Conservation (phyloP, 2,329 filamentous ascomycete species). For the Talaromyces sp. region DNA sequence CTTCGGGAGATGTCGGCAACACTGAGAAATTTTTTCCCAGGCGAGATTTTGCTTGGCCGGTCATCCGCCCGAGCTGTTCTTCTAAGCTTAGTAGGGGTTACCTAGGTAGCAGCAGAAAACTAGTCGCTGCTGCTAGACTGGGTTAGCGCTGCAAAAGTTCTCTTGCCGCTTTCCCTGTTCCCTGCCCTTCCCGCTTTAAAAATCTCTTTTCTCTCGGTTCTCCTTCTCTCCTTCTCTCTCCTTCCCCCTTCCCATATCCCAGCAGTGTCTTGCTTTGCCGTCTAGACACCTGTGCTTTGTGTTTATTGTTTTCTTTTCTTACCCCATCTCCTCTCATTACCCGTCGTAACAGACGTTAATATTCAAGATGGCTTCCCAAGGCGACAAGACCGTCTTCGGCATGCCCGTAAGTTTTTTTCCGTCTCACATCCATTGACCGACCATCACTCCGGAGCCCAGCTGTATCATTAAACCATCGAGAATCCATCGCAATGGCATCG, state of each 20-base stretch:
- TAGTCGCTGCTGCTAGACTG: background rate
- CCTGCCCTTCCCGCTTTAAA: conserved; percentile 36
- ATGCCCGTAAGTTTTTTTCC: conserved; percentile 44
- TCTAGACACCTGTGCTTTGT: conserved; percentile 11
- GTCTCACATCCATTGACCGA: conserved; percentile 7
- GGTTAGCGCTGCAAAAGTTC: conserved; percentile 17
- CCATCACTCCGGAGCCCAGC: conserved; percentile 12
- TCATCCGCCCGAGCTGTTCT: conserved; percentile 8
- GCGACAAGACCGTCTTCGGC: conserved; percentile 55
- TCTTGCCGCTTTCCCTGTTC: conserved; percentile 23
- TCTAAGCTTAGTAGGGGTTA: conserved; percentile 10
- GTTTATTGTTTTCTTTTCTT: conserved; percentile 35
- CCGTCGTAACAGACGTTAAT: conserved; percentile 34
- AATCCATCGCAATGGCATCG: conserved; percentile 13
- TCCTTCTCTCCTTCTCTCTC: conserved; percentile 40
- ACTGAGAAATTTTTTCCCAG: conserved; percentile 13
- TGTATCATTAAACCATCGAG: conserved; percentile 14
- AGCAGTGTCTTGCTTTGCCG: conserved; percentile 12
- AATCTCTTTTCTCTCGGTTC: conserved; percentile 34
- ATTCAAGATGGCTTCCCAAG: conserved; percentile 48
- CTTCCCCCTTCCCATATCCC: conserved; percentile 30
- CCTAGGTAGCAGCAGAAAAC: background rate
- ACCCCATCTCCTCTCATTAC: conserved; percentile 39
- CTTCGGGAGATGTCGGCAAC: conserved; percentile 41
- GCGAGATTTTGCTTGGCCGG: background rate